Evolutionary conservation across 345 rosid species (phyloP), one percentile per base, ranked within the genome.

Genomic region (Salix dunnii): DNA sequence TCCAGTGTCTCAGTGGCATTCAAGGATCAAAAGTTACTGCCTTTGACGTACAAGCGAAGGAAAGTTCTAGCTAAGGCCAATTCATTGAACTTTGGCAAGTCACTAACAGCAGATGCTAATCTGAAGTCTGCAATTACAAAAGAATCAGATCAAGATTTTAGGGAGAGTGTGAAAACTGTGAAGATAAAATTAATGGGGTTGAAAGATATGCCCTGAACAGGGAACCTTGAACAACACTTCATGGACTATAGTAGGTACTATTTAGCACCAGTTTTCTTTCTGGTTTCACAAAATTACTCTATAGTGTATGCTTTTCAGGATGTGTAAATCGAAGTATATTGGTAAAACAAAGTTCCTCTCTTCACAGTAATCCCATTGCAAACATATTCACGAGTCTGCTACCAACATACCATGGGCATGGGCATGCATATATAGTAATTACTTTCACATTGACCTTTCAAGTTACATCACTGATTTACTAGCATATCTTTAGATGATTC

Each of bases 21-120:
- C 3, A 77, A 71, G 49, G 81, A 70, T 73, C 86, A 84, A 53
- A 70, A 65, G 38, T 67, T 74, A 65, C 76, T 79, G 78, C 88
- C 90, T 55, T 83, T 86, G 83, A 87, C 90, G 14, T 87, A 89
- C 82, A 90, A 90, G 75, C 87, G 94, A 62, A 86, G 90, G 82
- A 89, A 88, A 71, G 71, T 81, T 81, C 80, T 72, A 64, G 67
- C 79, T 13, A 85, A 83, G 72, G 51, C 72, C 62, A 85, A 55
- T 49, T 71, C 84, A 35, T 68, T 76, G 35, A 77, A 72, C 74
- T 72, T 70, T 20, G 76, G 80, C 53, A 78, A 78, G 76, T 65
- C 83, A 40, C 48, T 73, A 61, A 76, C 70, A 63, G 43, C 77
- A 48, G 80, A 78, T 61, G 72, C 78, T 48, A 78, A 76, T 74